phyloP scores from a whole-genome alignment of 139 green algal species.

The Pedinophyceae sp. region DNA sequence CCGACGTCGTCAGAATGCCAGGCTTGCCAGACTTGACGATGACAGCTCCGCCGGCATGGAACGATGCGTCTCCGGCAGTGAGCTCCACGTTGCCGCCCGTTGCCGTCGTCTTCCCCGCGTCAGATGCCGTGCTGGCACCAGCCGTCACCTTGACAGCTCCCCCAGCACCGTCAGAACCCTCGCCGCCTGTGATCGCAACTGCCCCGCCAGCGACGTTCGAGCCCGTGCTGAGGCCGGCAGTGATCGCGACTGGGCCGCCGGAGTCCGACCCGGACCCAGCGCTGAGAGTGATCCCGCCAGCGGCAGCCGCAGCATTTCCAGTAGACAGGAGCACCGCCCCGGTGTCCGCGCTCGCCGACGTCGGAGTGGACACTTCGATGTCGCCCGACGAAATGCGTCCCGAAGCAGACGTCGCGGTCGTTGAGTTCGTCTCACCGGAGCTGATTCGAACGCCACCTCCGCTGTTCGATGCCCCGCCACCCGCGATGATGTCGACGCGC shows the following conservation, averaged over 20 bases:
- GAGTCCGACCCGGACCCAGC: too few relatives aligned
- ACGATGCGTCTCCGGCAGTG: not conserved
- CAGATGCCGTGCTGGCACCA: not conserved
- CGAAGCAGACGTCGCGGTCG: not conserved
- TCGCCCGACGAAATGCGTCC: too few relatives aligned
- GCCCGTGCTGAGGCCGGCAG: not conserved
- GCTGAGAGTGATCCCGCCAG: not conserved
- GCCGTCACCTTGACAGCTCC: not conserved
- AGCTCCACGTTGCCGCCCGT: conserved; percentile 5
- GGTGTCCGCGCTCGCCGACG: too few relatives aligned
- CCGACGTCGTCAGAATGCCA: not conserved
- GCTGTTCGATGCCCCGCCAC: not conserved
- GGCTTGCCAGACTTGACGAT: conserved; percentile 4
- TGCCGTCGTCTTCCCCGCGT: not conserved
- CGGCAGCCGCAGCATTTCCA: not conserved
- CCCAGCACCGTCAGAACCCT: not conserved
- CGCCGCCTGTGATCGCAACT: conserved; percentile 4
- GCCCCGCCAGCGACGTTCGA: not conserved
- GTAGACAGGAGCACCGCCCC: too few relatives aligned
- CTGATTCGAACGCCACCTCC: not conserved
- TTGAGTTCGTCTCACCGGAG: conserved; percentile 1
- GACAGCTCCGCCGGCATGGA: not conserved
- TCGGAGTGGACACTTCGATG: too few relatives aligned
- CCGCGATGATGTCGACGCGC: not conserved
- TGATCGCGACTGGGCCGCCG: conserved; percentile 1